These are phyloP conservation scores for Casuarina cunninghamiana DNA, from an alignment of 306 rosid genomes.

Conservation along the genomic window DNA sequence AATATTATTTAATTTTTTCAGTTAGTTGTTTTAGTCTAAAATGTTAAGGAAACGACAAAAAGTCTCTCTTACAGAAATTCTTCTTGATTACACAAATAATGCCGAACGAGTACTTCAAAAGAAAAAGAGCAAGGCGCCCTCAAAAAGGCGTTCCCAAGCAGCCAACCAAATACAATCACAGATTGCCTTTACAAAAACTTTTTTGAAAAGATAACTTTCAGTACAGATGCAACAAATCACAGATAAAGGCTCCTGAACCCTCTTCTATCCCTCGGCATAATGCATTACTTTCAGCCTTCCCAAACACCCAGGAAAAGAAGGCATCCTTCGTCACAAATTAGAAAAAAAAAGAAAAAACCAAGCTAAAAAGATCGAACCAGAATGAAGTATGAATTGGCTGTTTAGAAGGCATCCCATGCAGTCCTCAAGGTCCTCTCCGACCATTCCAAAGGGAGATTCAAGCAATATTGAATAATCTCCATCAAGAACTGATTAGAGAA, in stretches of 20 bases:
- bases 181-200: slow-evolving; percentile 39
- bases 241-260: slow-evolving; percentile 29
- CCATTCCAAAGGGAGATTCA: slow-evolving; percentile 27
- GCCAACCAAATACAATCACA: slow-evolving; percentile 59
- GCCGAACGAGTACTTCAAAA: slow-evolving; percentile 23
- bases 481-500: slow-evolving; percentile 28
- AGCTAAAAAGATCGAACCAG: slow-evolving; percentile 7
- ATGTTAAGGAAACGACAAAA: neutral
- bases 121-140: slow-evolving; percentile 46
- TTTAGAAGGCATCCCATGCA: too few relatives aligned
- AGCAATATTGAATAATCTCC: slow-evolving; percentile 26
- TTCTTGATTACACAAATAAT: slow-evolving; percentile 36
- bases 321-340: slow-evolving; percentile 37
- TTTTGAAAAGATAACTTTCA: slow-evolving; percentile 54
- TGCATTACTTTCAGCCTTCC: slow-evolving; percentile 44
- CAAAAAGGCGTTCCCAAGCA: slow-evolving; percentile 40
- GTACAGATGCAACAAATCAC: slow-evolving; percentile 58
- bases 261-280: slow-evolving; percentile 20
- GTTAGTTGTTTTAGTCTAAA: too few relatives aligned
- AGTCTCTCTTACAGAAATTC: slow-evolving; percentile 18
- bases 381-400: slow-evolving; percentile 15
- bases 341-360: slow-evolving; percentile 30
- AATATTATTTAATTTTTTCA: too few relatives aligned
- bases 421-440: neutral
- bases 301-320: slow-evolving; percentile 48